These are phyloP conservation scores for Lizonia empirigonia DNA, from an alignment of 2,329 filamentous ascomycete genomes.

Conservation along the genomic window DNA sequence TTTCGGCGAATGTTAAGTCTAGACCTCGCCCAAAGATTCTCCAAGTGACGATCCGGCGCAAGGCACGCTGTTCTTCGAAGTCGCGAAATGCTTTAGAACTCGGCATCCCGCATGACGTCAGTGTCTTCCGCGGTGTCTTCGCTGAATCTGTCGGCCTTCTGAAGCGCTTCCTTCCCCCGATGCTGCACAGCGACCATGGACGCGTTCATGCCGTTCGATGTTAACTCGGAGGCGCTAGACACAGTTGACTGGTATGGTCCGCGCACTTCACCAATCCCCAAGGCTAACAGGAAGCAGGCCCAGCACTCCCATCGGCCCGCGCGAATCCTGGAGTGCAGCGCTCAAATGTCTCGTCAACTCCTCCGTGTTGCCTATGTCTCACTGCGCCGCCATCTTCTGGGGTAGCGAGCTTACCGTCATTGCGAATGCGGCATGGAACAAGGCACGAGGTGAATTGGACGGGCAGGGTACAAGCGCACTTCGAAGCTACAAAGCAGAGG, in stretches of 20 bases:
- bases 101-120: slow-evolving; percentile 15
- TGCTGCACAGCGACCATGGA: slow-evolving; percentile 12
- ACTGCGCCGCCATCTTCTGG: slow-evolving; percentile 53
- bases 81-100: slow-evolving; percentile 1
- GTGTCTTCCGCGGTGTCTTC: neutral
- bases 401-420: slow-evolving; percentile 46
- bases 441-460: slow-evolving; percentile 38
- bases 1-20: slow-evolving; percentile 9
- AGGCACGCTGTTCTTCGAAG: slow-evolving; percentile 9
- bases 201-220: slow-evolving; percentile 10
- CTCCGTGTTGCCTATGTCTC: slow-evolving; percentile 49
- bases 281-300: slow-evolving; percentile 28
- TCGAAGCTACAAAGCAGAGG: slow-evolving; percentile 41
- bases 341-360: slow-evolving; percentile 41
- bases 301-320: slow-evolving; percentile 39
- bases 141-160: neutral
- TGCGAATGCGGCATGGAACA: slow-evolving; percentile 52
- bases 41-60: slow-evolving; percentile 1
- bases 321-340: slow-evolving; percentile 44
- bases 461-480: slow-evolving; percentile 46
- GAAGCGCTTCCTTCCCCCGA: neutral
- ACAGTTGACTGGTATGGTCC: slow-evolving; percentile 11
- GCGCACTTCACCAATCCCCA: neutral
- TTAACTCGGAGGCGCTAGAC: slow-evolving; percentile 14
- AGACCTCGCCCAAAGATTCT: slow-evolving; percentile 1